Percentiles rank a stretch among this genome's conserved stretches.
Conservation (phyloP, 208 protist species). For the Angomonas deanei region DNA sequence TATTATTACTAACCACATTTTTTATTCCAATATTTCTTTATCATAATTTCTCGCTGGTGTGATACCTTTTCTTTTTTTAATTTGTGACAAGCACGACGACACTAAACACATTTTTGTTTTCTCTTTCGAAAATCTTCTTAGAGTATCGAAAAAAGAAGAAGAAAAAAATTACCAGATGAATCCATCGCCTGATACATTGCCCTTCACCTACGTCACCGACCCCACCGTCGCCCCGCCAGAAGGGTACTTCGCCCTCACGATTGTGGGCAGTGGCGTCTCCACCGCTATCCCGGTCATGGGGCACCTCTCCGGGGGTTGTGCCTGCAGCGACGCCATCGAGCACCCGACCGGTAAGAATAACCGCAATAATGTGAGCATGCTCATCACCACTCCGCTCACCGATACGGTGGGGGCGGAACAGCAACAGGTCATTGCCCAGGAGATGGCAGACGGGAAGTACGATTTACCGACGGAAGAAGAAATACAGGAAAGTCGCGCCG, state of each 20-base stretch:
- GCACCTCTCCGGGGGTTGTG: conserved; percentile 57
- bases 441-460: too few relatives aligned
- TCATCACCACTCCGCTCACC: conserved; percentile 46
- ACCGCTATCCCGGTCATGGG: conserved; percentile 83
- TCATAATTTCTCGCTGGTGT: not conserved
- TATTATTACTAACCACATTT: not conserved
- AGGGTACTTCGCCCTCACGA: conserved; percentile 31
- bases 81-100: not conserved
- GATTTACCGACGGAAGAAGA: not conserved
- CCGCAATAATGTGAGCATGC: conserved; percentile 79
- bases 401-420: not conserved
- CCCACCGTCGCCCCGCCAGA: conserved; percentile 15
- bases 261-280: conserved; percentile 83
- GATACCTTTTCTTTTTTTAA: not conserved
- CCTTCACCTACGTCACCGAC: not conserved
- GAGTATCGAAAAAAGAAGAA: not conserved
- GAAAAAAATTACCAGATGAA: not conserved
- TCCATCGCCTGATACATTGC: not conserved
- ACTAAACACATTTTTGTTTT: too few relatives aligned
- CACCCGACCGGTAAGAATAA: conserved; percentile 55
- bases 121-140: not conserved
- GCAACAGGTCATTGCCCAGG: too few relatives aligned
- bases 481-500: not conserved
- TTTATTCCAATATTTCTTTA: not conserved
- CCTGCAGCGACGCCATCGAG: conserved; percentile 61